Base-by-base conservation (phyloP, 768 basidiomycete genomes). In the Holtermannia corniformis region DNA sequence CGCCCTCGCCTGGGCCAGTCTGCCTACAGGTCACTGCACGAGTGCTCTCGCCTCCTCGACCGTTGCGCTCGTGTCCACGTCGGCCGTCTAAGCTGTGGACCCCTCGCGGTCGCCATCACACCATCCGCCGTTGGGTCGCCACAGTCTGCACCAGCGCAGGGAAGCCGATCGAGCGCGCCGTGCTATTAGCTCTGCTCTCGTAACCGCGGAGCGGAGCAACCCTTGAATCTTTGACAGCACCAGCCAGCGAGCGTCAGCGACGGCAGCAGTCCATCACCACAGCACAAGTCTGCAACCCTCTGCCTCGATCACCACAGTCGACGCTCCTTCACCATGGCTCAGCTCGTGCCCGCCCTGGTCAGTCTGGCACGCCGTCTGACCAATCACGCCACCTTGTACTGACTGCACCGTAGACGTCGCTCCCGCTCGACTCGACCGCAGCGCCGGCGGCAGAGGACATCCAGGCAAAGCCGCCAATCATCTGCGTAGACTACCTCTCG, bases 401-500 rank as follows among this genome's bases (percentile, higher is more conserved):
- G 41, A 19, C 16, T 13, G 12, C 5, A 23, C 7, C 20, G 22
- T 22, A 68, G 67, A 70, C 70, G 13, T 66, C 70, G 45, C 66
- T 71, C 16, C 73, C 75, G 1, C 47, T 67, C 27, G 66, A 71
- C 55, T 68, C 72, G 25, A 61, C 58, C 23, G 71, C 69, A 21
- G 73, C 73, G 0, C 71, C 72, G 0, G 65, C 68, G 1, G 67
- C 68, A 5, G 74, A 76, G 50, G 79, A 83, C 46, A 76, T 95
- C 51, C 82, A 83, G n/a, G 85, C 86, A 45, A 65, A 74, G 13
- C 56, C 85, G 13, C 87, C 93, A 22, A 82, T 82, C 40, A 88
- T 86, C 48, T 92, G 93, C 77, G 93, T 99, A 67, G 93, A 99
- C 80, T 99, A 99, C 74, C 84, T 99, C 62, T 91, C 87, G 40